phyloP scores from a whole-genome alignment of 352 stramenopile species.

The Globisporangium parvum region DNA sequence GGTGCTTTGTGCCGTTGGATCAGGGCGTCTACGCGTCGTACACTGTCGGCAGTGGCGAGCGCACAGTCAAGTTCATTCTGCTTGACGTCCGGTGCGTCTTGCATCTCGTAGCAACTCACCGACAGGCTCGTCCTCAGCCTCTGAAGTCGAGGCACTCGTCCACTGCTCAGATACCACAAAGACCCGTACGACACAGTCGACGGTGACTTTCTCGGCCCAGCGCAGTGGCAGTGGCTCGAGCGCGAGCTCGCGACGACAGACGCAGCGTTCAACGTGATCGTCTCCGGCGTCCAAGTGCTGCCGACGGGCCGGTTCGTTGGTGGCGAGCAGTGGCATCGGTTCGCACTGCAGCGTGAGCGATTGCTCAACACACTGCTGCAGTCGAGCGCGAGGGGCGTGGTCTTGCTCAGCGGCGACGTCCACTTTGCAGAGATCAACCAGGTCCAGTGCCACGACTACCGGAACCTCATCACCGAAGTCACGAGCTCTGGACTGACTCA shows the following conservation, averaged over 20 bases:
- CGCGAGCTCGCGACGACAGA: slow-evolving; percentile 66
- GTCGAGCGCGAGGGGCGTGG: slow-evolving; percentile 77
- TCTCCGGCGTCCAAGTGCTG: slow-evolving; percentile 89
- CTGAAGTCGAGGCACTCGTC: no score
- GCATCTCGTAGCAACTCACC: no score
- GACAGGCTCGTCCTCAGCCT: no score
- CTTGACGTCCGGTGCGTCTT: slow-evolving; percentile 56
- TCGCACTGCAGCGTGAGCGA: slow-evolving; percentile 71
- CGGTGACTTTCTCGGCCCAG: slow-evolving; percentile 68
- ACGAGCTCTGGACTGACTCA: slow-evolving; percentile 93
- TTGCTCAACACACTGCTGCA: slow-evolving; percentile 83
- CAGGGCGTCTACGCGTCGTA: slow-evolving; percentile 85
- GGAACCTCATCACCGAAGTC: slow-evolving; percentile 72
- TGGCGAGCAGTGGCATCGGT: slow-evolving; percentile 88
- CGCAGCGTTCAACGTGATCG: slow-evolving; percentile 91
- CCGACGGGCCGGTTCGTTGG: slow-evolving; percentile 69
- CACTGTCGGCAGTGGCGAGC: slow-evolving; percentile 49
- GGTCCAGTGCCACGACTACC: slow-evolving; percentile 75
- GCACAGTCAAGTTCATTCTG: slow-evolving; percentile 83
- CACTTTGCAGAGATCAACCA: slow-evolving; percentile 92
- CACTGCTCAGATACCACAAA: slow-evolving; percentile 46
- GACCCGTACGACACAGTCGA: slow-evolving; percentile 57
- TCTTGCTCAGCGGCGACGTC: slow-evolving; percentile 90
- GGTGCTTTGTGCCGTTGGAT: neutral
- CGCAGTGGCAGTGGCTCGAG: slow-evolving; percentile 85